Base-by-base conservation (phyloP, 345 rosid genomes). In the Hypericum perforatum region DNA sequence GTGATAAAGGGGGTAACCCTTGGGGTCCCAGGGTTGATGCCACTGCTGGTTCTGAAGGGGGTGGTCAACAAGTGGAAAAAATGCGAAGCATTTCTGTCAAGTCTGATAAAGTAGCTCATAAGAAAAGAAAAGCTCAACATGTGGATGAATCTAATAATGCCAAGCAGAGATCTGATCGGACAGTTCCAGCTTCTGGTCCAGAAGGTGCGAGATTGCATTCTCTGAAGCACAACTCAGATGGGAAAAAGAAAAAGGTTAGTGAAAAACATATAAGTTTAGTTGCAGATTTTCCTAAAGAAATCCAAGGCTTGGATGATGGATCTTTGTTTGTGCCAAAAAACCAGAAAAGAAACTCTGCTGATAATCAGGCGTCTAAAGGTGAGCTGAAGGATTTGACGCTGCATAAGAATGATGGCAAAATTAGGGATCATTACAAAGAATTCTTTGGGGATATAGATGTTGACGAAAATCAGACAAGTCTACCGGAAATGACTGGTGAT, bases 381-480 rank as follows among this genome's bases (percentile, higher is more conserved):
- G 87, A 78, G 45, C 41, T 60, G 39, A 76, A 59, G 48, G 73
- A 76, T 22, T 45, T 62, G 53, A 84, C 77, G 72, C 59, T 40
- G 38, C 76, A 51, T n/a, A 77, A 73, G 71, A 66, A 67, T 54
- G 45, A 47, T 48, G 81, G 59, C 59, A 81, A 73, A 63, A 68
- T 62, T 7, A 86, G 76, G 32, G 91, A 89, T 58, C 71, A 59
- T 42, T 80, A 84, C 60, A 79, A 63, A 67, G 97, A 82, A 13
- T 80, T 80, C 66, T 82, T 82, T 65, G 95, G 97, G 56, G 99
- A 89, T 47, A 63, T 75, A 49, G 95, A 84, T 16, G 70, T 60
- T 57, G 91, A 81, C 58, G 94, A 81, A 71, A 78, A 66, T 57
- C 77, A 54, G 12, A 49, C 39, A 16, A 62, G 68, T 73, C 60